Evolutionary conservation across 495 filamentous ascomycete genomes (phyloP), one percentile per base, ranked within the genome.

Genomic region (Penicillium waksmanii): DNA sequence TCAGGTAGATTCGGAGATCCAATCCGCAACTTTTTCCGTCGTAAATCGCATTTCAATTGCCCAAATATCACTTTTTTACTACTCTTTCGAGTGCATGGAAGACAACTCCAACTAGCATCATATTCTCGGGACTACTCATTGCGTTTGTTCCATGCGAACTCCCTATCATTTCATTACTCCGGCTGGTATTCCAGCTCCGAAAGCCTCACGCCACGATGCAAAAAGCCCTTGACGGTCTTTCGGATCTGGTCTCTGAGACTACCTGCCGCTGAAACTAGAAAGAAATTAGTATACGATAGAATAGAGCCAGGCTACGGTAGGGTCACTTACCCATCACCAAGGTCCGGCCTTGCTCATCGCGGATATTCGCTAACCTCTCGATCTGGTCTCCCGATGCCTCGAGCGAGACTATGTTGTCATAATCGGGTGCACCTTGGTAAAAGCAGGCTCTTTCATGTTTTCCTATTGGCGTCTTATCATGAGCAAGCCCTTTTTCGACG

Each of bases 171-270:
- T 5, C 2, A 27, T 27, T 27, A 27, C 27, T 27, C 27, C 27
- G 57, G 60, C 51, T 69, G 57, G 53, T 66, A 69, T 58, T 69
- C 57, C 36, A 64, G 27, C 38, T 69, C 61, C n/a, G 25, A 56
- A 31, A 68, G 55, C 51, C 53, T 51, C 35, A 65, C 54, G 3
- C 55, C 54, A 46, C 61, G 21, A 33, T 65, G 50, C 15, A 65
- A 52, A 50, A 59, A 42, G 33, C 44, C 55, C 58, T 51, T 55
- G 46, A 58, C 55, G n/a, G 46, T 55, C 10, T 59, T 42, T 40
- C 57, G 60, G 62, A 68, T 53, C 34, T 51, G 44, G 38, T 68
- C 62, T 38, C 62, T 51, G 9, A 63, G 5, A 36, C 51, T 25
- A 21, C 58, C 57, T 4, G 43, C 38, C 61, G 55, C 38, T 17